Percentiles rank a stretch among this genome's conserved stretches.
Conservation (phyloP, 2,329 filamentous ascomycete species). For the Exutisphaerella laricina region DNA sequence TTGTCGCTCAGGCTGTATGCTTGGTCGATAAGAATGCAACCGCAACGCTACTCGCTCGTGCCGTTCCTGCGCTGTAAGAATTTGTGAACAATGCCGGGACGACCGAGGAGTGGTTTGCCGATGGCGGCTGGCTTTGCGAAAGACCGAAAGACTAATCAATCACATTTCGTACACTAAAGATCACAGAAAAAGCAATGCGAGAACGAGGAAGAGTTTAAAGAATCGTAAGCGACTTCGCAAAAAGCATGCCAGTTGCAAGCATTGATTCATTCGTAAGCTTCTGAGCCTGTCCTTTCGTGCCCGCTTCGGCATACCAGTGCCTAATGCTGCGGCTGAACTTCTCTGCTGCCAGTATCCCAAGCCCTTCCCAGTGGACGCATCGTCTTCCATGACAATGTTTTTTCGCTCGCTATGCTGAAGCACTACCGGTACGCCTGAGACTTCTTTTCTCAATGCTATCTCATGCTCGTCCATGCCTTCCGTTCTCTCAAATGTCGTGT, state of each 20-base stretch:
- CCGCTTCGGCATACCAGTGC: no score
- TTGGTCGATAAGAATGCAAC: background rate
- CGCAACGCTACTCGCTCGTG: background rate
- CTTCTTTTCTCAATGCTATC: constrained; percentile 1
- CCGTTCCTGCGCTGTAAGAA: no score
- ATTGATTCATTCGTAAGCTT: background rate
- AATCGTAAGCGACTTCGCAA: no score
- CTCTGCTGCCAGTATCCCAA: background rate
- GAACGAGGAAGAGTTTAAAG: background rate
- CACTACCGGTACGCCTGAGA: background rate
- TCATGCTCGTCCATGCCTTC: no score
- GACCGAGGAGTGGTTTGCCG: no score
- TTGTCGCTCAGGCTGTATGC: constrained; percentile 3
- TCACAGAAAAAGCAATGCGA: background rate
- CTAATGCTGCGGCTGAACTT: background rate
- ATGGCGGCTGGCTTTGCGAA: no score
- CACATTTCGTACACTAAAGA: no score
- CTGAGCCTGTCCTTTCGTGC: background rate
- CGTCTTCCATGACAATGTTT: background rate
- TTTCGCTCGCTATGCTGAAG: constrained; percentile 1
- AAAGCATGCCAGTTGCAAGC: background rate
- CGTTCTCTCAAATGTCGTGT: no score
- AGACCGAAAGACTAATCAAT: no score
- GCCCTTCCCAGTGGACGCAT: background rate
- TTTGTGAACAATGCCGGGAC: no score